Evolutionary conservation across 305 asterid genomes (phyloP).

Genomic region (Petunia hybrid): DNA sequence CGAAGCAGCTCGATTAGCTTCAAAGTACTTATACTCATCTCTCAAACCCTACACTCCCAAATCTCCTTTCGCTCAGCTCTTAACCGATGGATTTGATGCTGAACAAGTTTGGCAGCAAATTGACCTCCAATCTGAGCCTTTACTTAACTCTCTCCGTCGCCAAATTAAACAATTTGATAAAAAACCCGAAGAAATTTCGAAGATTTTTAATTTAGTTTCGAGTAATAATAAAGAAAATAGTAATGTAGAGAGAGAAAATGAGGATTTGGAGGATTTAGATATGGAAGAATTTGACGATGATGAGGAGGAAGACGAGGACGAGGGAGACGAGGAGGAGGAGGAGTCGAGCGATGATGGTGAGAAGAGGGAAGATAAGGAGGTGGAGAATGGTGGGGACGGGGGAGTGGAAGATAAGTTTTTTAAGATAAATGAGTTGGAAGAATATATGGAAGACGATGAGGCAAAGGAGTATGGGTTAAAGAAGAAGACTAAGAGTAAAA

Average conservation of each 20-base stretch:
- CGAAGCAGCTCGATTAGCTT: constrained; percentile 71
- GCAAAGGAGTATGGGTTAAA: constrained; percentile 76
- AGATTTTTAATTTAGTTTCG: constrained; percentile 47
- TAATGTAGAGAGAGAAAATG: constrained; percentile 34
- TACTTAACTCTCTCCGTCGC: constrained; percentile 66
- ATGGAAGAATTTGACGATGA: constrained; percentile 35
- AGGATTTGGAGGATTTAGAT: constrained; percentile 44
- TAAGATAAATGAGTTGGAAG: constrained; percentile 83
- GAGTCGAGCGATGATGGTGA: constrained; percentile 44
- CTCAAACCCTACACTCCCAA: constrained; percentile 71
- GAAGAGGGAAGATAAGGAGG: constrained; percentile 42
- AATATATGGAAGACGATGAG: constrained; percentile 74
- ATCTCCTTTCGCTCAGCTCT: constrained; percentile 60
- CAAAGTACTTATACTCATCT: constrained; percentile 58
- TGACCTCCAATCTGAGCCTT: constrained; percentile 78
- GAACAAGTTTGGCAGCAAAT: constrained; percentile 99
- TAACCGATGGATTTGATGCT: constrained; percentile 76
- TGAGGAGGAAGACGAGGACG: constrained; percentile 40
- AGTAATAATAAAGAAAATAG: constrained; percentile 32
- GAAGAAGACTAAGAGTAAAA: constrained; percentile 52
- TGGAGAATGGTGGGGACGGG: constrained; percentile 46
- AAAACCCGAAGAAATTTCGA: constrained; percentile 62
- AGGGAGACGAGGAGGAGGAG: constrained; percentile 39
- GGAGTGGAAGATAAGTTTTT: constrained; percentile 77
- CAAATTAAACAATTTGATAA: constrained; percentile 69